Evolutionary conservation across 805 yeast species (phyloP).

Genomic region (Hanseniaspora pseudoguilliermondii): DNA sequence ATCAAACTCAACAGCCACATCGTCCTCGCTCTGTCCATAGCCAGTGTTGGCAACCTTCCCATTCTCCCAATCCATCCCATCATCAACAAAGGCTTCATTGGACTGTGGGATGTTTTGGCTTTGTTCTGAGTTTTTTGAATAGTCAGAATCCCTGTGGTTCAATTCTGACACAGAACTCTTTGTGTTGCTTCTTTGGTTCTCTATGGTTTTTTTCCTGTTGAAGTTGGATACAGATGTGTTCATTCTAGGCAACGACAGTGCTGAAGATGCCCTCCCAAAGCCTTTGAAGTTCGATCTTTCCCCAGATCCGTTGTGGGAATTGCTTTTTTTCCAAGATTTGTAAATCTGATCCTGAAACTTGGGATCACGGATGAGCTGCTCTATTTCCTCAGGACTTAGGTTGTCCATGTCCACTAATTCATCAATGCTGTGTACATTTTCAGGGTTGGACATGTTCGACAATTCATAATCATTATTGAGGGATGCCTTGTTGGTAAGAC

Average conservation of each 20-base stretch:
- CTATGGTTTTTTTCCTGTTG: neutral
- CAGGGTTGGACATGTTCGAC: slow-evolving; percentile 22
- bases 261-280: neutral
- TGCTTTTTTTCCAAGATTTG: slow-evolving; percentile 10
- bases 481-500: neutral
- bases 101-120: neutral
- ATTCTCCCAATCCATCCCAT: slow-evolving; percentile 13
- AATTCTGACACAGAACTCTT: neutral
- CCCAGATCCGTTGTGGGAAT: neutral
- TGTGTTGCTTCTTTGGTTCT: neutral
- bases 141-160: neutral
- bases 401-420: neutral
- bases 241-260: neutral
- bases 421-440: slow-evolving; percentile 16
- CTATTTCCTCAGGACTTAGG: neutral
- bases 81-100: neutral
- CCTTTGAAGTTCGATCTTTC: neutral
- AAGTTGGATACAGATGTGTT: neutral
- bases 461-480: neutral
- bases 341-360: slow-evolving; percentile 15
- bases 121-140: neutral
- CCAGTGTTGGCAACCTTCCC: neutral
- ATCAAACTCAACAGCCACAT: neutral
- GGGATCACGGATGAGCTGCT: slow-evolving; percentile 10
- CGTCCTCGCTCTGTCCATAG: neutral